A percentile compares a stretch with the other conserved stretches of the same genome.
These are phyloP conservation scores for Blastobotrys apis DNA, from an alignment of 1,139 yeast species.

Conservation along the genomic window DNA sequence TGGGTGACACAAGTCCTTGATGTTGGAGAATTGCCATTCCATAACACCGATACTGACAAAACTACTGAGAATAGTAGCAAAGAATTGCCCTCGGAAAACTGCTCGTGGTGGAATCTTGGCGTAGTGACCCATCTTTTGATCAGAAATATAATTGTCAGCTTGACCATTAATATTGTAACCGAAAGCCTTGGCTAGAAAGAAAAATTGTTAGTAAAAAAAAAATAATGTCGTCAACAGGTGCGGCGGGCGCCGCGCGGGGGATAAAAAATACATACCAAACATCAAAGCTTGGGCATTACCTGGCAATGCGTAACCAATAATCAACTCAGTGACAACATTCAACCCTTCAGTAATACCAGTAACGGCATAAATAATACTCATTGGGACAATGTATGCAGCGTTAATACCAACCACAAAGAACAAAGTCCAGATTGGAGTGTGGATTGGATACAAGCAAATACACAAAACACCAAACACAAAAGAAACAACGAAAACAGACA, in stretches of 20 bases:
- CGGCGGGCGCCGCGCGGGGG: too few species aligned
- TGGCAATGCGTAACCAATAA: constrained; percentile 59
- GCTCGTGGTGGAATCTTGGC: constrained; percentile 57
- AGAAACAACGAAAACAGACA: constrained; percentile 41
- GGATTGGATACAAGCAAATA: constrained; percentile 42
- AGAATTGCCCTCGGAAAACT: constrained; percentile 52
- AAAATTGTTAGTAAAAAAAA: too few species aligned
- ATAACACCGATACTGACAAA: constrained; percentile 50
- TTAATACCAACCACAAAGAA: constrained; percentile 56
- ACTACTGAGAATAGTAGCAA: constrained; percentile 36
- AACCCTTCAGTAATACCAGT: constrained; percentile 52
- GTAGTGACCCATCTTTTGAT: constrained; percentile 59
- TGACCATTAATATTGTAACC: constrained; percentile 60
- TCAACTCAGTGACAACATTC: constrained; percentile 52
- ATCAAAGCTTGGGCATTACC: constrained; percentile 59
- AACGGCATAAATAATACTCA: constrained; percentile 44
- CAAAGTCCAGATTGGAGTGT: constrained; percentile 52
- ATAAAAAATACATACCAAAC: too few species aligned
- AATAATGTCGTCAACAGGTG: too few species aligned
- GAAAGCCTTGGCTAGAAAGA: constrained; percentile 51
- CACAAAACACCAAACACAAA: constrained; percentile 45
- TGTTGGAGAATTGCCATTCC: constrained; percentile 49
- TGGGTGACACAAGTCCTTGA: constrained; percentile 46
- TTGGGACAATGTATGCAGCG: constrained; percentile 51
- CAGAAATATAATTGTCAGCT: constrained; percentile 53